Evolutionary conservation across 1,284 basidiomycete genomes (phyloP).

Genomic region (Lentinula novae-zelandiae): DNA sequence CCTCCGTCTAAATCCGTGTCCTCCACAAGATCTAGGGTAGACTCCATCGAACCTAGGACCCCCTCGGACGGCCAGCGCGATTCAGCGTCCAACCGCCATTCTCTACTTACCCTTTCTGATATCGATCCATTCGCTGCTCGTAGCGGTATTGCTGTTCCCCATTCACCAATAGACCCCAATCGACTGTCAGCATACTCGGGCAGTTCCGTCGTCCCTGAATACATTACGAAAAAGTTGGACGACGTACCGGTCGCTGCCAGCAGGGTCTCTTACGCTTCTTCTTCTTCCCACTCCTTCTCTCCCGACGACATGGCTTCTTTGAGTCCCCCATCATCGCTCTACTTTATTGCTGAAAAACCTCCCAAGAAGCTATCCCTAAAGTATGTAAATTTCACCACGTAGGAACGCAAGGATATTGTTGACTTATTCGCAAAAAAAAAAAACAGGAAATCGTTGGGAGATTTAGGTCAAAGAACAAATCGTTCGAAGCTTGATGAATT

Average conservation of each 20-base stretch:
- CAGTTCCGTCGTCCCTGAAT: constrained; percentile 40
- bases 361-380: background rate
- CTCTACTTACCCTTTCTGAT: constrained; percentile 59
- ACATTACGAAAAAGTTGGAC: constrained; percentile 33
- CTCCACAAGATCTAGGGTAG: constrained; percentile 44
- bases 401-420: background rate
- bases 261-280: constrained; percentile 53
- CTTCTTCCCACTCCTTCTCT: constrained; percentile 45
- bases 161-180: constrained; percentile 37
- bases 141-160: constrained; percentile 36
- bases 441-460: constrained; percentile 3
- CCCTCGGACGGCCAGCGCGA: constrained; percentile 44
- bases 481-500: background rate
- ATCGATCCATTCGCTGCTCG: constrained; percentile 58
- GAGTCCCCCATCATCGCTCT: constrained; percentile 4
- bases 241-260: constrained; percentile 25
- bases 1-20: constrained; percentile 50
- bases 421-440: background rate
- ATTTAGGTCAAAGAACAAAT: background rate
- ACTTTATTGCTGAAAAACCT: constrained; percentile 7
- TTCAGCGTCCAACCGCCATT: constrained; percentile 39
- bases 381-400: constrained; percentile 2
- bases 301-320: constrained; percentile 13
- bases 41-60: constrained; percentile 47
- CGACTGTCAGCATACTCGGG: constrained; percentile 51